Conservation (phyloP, 176 grass and related monocot species). For the Eleusine indica region DNA sequence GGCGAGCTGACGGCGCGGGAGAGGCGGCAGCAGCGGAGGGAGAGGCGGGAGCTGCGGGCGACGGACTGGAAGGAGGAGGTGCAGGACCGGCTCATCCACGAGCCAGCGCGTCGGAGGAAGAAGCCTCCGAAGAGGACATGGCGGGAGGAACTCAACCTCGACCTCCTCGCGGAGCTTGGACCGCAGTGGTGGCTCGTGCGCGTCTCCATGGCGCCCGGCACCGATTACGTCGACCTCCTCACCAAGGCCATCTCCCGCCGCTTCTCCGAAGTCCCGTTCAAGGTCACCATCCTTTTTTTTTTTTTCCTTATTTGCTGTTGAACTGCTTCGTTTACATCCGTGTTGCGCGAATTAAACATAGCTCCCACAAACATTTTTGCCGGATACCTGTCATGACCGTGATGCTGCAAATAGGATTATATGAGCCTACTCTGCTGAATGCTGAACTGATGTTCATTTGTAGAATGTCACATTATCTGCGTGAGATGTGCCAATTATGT, state of each 20-base stretch:
- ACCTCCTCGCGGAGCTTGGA: slow-evolving; percentile 66
- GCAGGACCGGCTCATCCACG: slow-evolving; percentile 75
- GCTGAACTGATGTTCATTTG: not conserved
- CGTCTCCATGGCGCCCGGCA: slow-evolving; percentile 67
- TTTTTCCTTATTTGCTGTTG: not conserved
- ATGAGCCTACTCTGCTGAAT: not conserved
- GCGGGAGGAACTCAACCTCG: slow-evolving; percentile 75
- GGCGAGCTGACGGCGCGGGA: not conserved
- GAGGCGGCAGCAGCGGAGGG: slow-evolving; percentile 48
- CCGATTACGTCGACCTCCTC: slow-evolving; percentile 65
- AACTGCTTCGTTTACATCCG: not conserved
- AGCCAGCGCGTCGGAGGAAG: slow-evolving; percentile 47
- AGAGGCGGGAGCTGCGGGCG: slow-evolving; percentile 63
- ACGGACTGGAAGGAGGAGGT: slow-evolving; percentile 87
- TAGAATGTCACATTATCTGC: not conserved
- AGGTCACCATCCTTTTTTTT: slow-evolving; percentile 35
- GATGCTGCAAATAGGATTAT: not conserved
- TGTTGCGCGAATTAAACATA: not conserved
- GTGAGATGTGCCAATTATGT: not conserved
- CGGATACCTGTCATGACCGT: not conserved
- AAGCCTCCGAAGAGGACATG: slow-evolving; percentile 49
- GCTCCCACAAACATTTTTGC: not conserved
- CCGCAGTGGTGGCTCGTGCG: slow-evolving; percentile 90
- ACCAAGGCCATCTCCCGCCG: slow-evolving; percentile 51
- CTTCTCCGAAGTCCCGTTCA: slow-evolving; percentile 64